A percentile compares a stretch with the other conserved stretches of the same genome.
phyloP scores from a whole-genome alignment of 306 rosid genomes.

The Heteromeles arbutifolia region DNA sequence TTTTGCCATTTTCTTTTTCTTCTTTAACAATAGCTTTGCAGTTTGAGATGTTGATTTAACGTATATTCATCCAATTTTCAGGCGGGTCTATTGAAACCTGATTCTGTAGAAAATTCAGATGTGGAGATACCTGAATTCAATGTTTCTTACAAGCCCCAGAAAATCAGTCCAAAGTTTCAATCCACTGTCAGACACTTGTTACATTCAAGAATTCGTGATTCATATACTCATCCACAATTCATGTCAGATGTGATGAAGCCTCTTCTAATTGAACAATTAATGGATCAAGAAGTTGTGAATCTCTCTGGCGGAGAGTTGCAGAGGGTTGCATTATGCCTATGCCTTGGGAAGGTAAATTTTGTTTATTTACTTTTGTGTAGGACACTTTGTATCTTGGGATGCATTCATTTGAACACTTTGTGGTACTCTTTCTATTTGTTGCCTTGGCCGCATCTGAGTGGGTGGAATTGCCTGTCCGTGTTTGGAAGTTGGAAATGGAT shows the following conservation, averaged over 20 bases:
- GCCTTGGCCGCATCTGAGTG: neutral
- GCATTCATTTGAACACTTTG: neutral
- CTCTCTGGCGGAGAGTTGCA: constrained; percentile 99
- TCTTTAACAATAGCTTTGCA: neutral
- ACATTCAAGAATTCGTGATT: constrained; percentile 71
- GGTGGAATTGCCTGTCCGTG: neutral
- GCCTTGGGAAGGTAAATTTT: constrained; percentile 35
- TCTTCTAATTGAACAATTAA: constrained; percentile 89
- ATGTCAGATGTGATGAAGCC: constrained; percentile 98
- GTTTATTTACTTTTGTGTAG: neutral
- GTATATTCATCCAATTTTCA: constrained; percentile 22
- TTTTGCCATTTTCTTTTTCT: neutral
- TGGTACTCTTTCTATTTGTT: neutral
- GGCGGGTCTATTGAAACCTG: constrained; percentile 96
- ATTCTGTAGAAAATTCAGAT: constrained; percentile 56
- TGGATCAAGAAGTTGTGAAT: constrained; percentile 97
- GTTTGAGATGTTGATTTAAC: neutral
- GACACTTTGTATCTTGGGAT: neutral
- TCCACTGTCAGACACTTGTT: constrained; percentile 72
- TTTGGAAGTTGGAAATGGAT: neutral
- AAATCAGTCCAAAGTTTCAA: constrained; percentile 75
- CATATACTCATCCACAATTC: constrained; percentile 77
- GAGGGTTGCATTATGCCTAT: constrained; percentile 89
- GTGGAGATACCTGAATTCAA: constrained; percentile 86
- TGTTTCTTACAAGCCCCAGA: constrained; percentile 94